Conservation (phyloP, 495 filamentous ascomycete genomes). For the Neurospora sp. region DNA sequence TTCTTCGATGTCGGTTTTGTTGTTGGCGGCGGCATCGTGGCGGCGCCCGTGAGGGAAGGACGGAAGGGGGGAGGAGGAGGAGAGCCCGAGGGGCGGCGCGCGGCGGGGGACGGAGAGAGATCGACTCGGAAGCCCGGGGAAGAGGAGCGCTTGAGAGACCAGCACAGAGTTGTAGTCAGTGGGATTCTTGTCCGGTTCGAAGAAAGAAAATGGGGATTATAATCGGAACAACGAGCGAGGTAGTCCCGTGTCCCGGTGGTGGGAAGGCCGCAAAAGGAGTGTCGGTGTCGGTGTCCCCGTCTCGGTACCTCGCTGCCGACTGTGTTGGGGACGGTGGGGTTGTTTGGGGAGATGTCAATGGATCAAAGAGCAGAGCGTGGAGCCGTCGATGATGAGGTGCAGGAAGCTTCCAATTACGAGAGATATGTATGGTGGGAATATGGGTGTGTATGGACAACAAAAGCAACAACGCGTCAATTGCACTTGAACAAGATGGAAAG, state of each 20-base stretch:
- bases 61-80: background rate
- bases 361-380: background rate
- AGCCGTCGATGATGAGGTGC: background rate
- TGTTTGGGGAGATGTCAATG: background rate
- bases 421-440: background rate
- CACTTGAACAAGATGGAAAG: too few relatives aligned
- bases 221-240: background rate
- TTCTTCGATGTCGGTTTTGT: constrained; percentile 17
- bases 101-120: background rate
- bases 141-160: background rate
- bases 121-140: background rate
- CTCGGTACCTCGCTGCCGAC: background rate
- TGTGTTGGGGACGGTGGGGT: background rate
- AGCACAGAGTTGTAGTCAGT: background rate
- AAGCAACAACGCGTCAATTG: background rate
- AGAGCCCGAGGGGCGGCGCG: background rate
- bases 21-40: constrained; percentile 16
- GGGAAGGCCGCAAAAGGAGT: background rate
- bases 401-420: background rate
- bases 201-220: background rate
- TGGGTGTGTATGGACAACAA: background rate
- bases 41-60: constrained; percentile 10
- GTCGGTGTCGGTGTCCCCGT: background rate
- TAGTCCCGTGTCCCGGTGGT: background rate
- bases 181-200: background rate